Conservation (phyloP, 257 asterid species). For the Echium plantagineum region DNA sequence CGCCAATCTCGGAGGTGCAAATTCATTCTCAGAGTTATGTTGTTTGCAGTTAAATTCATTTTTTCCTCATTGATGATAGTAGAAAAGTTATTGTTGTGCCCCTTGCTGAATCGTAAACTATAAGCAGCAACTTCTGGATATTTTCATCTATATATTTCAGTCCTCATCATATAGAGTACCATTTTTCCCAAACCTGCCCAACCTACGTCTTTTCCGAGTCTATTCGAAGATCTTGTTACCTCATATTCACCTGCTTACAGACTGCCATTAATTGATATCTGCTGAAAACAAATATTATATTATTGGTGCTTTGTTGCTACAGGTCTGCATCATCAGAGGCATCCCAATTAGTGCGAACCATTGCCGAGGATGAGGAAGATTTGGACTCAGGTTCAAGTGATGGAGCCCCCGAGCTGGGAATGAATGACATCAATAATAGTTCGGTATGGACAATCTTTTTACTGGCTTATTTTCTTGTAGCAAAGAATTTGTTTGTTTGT, state of each 20-base stretch:
- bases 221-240: background rate
- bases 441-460: slow-evolving; percentile 41
- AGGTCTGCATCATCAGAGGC: slow-evolving; percentile 81
- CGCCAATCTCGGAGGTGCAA: slow-evolving; percentile 75
- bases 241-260: background rate
- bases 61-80: background rate
- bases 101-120: background rate
- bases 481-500: background rate
- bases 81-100: background rate
- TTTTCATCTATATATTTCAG: no score
- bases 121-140: no score
- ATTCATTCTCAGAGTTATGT: background rate
- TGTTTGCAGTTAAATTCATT: background rate
- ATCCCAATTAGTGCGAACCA: slow-evolving; percentile 54
- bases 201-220: no score
- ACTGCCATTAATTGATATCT: background rate
- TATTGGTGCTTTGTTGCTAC: slow-evolving; percentile 14
- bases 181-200: background rate
- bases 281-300: slow-evolving; percentile 4
- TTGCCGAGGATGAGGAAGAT: slow-evolving; percentile 68
- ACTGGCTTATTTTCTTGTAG: background rate
- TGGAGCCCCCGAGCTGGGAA: slow-evolving; percentile 44
- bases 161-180: background rate
- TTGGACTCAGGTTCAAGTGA: slow-evolving; percentile 78
- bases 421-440: slow-evolving; percentile 49